Percentiles rank a stretch among this genome's conserved stretches.
These are phyloP conservation scores for Lachancea waltii DNA, from an alignment of 805 yeast genomes.

Conservation along the genomic window DNA sequence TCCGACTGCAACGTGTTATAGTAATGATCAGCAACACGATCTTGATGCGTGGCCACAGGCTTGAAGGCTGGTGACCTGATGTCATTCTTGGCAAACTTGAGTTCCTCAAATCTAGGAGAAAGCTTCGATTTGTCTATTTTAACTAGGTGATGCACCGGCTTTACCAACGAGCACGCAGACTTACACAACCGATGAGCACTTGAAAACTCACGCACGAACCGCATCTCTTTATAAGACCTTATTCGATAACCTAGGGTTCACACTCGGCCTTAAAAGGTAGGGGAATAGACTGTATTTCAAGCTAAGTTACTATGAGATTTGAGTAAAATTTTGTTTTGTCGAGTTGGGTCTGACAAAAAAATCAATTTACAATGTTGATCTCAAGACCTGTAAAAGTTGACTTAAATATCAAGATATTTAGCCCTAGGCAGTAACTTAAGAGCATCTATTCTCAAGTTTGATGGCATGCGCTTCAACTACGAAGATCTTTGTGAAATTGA, in stretches of 20 bases:
- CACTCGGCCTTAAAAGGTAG: too few species aligned
- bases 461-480: slow-evolving; percentile 19
- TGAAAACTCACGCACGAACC: slow-evolving; percentile 17
- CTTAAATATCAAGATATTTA: too few species aligned
- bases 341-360: too few species aligned
- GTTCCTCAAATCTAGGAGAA: slow-evolving; percentile 66
- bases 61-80: slow-evolving; percentile 70
- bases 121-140: slow-evolving; percentile 66
- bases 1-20: slow-evolving; percentile 69
- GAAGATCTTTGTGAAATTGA: slow-evolving; percentile 16
- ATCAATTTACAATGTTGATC: too few species aligned
- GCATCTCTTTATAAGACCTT: too few species aligned
- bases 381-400: too few species aligned
- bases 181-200: slow-evolving; percentile 34
- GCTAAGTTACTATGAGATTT: too few species aligned
- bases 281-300: too few species aligned
- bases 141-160: slow-evolving; percentile 89
- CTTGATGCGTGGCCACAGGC: slow-evolving; percentile 72
- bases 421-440: too few species aligned
- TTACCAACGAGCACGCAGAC: slow-evolving; percentile 64
- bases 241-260: too few species aligned
- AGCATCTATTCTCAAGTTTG: too few species aligned
- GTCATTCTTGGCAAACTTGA: slow-evolving; percentile 63
- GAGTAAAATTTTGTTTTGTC: too few species aligned
- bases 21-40: slow-evolving; percentile 74